Percentiles rank a stretch among this genome's conserved stretches.
Conservation (phyloP, 2,329 filamentous ascomycete species). For the Cladophialophora exuberans region DNA sequence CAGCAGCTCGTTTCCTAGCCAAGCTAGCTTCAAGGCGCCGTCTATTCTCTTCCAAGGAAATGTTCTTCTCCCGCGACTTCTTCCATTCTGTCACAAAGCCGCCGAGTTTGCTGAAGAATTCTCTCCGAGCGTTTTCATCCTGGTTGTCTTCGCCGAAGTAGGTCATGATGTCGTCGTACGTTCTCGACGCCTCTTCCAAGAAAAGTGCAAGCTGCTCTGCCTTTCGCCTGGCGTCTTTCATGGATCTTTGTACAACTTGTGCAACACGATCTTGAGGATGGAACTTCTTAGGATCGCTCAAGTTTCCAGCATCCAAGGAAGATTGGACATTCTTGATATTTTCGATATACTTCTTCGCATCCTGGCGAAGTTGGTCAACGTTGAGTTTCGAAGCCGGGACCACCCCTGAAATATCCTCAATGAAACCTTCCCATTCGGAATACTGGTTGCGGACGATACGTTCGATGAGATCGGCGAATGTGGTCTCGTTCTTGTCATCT, state of each 20-base stretch:
- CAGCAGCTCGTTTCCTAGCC: constrained; percentile 74
- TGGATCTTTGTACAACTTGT: constrained; percentile 85
- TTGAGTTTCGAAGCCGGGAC: constrained; percentile 85
- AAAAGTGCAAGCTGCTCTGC: constrained; percentile 95
- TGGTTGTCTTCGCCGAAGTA: constrained; percentile 94
- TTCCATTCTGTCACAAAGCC: constrained; percentile 92
- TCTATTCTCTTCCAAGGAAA: constrained; percentile 76
- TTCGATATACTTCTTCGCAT: constrained; percentile 90
- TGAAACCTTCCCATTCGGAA: constrained; percentile 89
- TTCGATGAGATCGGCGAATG: constrained; percentile 92
- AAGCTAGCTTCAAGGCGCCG: constrained; percentile 88
- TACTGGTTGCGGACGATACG: constrained; percentile 96
- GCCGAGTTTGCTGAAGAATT: constrained; percentile 94
- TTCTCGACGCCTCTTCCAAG: constrained; percentile 86
- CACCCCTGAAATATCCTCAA: constrained; percentile 80
- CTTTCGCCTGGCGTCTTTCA: constrained; percentile 96
- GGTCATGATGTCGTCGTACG: constrained; percentile 92
- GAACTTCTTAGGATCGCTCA: constrained; percentile 96
- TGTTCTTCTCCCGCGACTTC: constrained; percentile 93
- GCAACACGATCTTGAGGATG: constrained; percentile 95
- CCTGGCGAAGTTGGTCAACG: constrained; percentile 84
- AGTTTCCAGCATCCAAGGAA: constrained; percentile 88
- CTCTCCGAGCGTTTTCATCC: constrained; percentile 89
- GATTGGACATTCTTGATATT: constrained; percentile 93
- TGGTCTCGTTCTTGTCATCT: constrained; percentile 97